Conservation (phyloP, 2,329 filamentous ascomycete species). For the Diatrype stigma region DNA sequence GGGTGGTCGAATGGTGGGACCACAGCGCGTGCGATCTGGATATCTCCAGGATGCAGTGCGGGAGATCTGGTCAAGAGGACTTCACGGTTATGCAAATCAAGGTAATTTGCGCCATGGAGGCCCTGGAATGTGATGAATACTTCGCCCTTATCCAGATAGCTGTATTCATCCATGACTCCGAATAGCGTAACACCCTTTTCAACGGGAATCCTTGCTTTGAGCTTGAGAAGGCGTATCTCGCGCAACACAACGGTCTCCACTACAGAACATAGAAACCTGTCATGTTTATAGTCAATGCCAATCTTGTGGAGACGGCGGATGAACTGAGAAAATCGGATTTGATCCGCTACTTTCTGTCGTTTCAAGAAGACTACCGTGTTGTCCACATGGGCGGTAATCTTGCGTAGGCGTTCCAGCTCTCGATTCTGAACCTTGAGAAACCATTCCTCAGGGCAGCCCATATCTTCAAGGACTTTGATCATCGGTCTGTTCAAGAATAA, state of each 20-base stretch:
- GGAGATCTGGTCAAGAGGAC: conserved; percentile 74
- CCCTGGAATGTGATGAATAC: conserved; percentile 61
- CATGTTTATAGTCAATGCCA: conserved; percentile 60
- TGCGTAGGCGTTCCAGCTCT: conserved; percentile 57
- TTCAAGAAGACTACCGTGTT: conserved; percentile 67
- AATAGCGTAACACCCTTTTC: conserved; percentile 69
- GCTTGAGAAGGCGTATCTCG: conserved; percentile 70
- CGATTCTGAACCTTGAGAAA: conserved; percentile 62
- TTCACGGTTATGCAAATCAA: conserved; percentile 32
- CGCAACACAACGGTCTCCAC: conserved; percentile 68
- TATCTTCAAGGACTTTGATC: conserved; percentile 83
- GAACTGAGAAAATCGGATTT: conserved; percentile 57
- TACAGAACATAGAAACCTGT: conserved; percentile 65
- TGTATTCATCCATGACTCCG: conserved; percentile 80
- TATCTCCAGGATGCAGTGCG: conserved; percentile 76
- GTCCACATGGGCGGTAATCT: conserved; percentile 51
- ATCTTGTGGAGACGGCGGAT: conserved; percentile 56
- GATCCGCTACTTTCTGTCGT: conserved; percentile 55
- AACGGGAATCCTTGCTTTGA: conserved; percentile 72
- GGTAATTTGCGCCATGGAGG: conserved; percentile 16
- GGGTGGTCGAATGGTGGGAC: conserved; percentile 58
- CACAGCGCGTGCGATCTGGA: conserved; percentile 62
- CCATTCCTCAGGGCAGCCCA: conserved; percentile 52
- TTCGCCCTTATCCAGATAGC: conserved; percentile 60
- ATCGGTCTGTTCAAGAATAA: conserved; percentile 73